Evolutionary conservation across 495 filamentous ascomycete species (phyloP), one percentile per base, ranked within the genome.

Genomic region (Tuber aestivum): DNA sequence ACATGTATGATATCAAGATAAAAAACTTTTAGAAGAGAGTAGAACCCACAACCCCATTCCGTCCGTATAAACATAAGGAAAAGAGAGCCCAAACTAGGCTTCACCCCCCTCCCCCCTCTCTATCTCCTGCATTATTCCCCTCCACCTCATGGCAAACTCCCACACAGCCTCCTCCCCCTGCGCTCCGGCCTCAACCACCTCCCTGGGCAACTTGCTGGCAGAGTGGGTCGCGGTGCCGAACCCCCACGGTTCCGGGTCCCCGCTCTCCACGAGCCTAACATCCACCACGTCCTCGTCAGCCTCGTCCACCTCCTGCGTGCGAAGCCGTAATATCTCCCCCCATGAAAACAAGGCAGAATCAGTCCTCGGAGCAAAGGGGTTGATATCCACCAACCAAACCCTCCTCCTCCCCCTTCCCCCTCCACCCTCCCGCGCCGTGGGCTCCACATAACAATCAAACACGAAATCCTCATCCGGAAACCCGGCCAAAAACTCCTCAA

Each of bases 141-240:
- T 92, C 95, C 95, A 99, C 82, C 91, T 88, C 75, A 88, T 87
- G 81, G 94, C 90, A 85, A 97, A 97, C 84, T 97, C 94, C 74
- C 90, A 88, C 87, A 98, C 89, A 0, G 89, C 89, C 14, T 88
- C 89, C 73, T 89, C 87, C 3, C 95, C 95, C 1, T 89, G 89
- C 71, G 91, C 82, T 70, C 92, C 92, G 2, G 95, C 95, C 82
- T 99, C 94, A 32, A 98, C 95, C 35, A 99, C 92, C 72, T 99
- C 95, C 83, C 89, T 92, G 10, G 95, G 95, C 77, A 99, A 83
- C 84, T 99, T 99, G 82, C 97, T 95, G 44, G 95, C 94, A 77
- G 93, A 96, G 83, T 96, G 98, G 84, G 95, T 92, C 23, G 93
- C 88, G 16, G 93, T 92, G 56, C 86, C 90, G 83, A 97, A 97